These are phyloP conservation scores for Chrysosporium keratinophilum DNA, from an alignment of 2,329 filamentous ascomycete genomes.

Conservation along the genomic window DNA sequence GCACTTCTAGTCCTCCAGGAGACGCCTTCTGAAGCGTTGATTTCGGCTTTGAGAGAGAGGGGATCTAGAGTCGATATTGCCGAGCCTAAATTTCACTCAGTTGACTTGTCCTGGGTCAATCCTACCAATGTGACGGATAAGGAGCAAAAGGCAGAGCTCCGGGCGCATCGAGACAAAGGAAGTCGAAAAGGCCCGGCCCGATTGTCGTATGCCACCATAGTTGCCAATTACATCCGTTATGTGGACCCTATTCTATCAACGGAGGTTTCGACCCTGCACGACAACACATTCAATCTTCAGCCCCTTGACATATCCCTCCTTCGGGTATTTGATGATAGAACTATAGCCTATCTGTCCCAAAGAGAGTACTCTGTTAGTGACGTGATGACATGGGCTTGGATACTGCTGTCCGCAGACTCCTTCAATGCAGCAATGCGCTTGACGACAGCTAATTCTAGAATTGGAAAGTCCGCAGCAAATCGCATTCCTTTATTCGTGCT, in stretches of 20 bases:
- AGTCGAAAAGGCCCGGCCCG: neutral
- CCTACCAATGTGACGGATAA: neutral
- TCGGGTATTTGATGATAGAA: slow-evolving; percentile 25
- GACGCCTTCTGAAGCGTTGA: slow-evolving; percentile 14
- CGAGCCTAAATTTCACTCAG: neutral
- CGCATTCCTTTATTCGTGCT: slow-evolving; percentile 39
- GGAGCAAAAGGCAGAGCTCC: neutral
- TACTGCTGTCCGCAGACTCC: slow-evolving; percentile 31
- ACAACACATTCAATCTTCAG: neutral
- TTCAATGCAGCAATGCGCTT: slow-evolving; percentile 32
- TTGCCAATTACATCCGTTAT: slow-evolving; percentile 31
- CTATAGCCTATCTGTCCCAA: slow-evolving; percentile 23
- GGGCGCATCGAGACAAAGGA: neutral
- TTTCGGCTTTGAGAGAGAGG: slow-evolving; percentile 10
- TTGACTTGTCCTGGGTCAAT: slow-evolving; percentile 13
- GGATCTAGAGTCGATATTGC: slow-evolving; percentile 8
- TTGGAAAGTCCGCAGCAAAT: slow-evolving; percentile 5
- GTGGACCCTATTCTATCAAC: slow-evolving; percentile 25
- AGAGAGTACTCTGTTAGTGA: slow-evolving; percentile 31
- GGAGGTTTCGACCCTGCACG: neutral
- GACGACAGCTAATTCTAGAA: slow-evolving; percentile 19
- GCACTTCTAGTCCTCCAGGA: neutral
- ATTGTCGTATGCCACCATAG: slow-evolving; percentile 21
- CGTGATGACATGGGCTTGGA: slow-evolving; percentile 40
- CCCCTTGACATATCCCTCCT: slow-evolving; percentile 23